These are phyloP conservation scores for Aureobasidium mangrovei DNA, from an alignment of 2,329 filamentous ascomycete species.

Conservation along the genomic window DNA sequence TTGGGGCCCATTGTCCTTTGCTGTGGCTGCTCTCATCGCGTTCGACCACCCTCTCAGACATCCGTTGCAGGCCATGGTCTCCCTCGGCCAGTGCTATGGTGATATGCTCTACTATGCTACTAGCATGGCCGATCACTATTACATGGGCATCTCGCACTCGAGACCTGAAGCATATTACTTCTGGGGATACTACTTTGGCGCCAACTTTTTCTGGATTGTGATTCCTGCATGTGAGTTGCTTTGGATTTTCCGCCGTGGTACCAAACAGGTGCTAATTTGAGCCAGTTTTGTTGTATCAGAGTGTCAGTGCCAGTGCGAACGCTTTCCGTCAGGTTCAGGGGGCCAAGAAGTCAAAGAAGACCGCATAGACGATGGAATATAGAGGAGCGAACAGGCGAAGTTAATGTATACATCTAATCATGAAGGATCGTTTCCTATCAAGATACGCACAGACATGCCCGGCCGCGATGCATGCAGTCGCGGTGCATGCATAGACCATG, in stretches of 20 bases:
- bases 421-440: neutral
- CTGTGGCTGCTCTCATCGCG: conserved; percentile 47
- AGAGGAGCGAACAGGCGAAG: neutral
- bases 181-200: conserved; percentile 57
- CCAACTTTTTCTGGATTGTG: conserved; percentile 60
- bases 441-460: neutral
- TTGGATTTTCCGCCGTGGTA: neutral
- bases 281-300: conserved; percentile 31
- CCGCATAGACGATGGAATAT: neutral
- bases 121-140: conserved; percentile 51
- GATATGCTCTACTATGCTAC: conserved; percentile 57
- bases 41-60: conserved; percentile 48
- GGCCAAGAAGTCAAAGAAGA: conserved; percentile 20
- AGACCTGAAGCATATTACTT: conserved; percentile 56
- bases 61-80: conserved; percentile 52
- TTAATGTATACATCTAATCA: neutral
- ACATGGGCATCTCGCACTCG: conserved; percentile 46
- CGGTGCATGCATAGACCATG: neutral
- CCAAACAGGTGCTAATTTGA: neutral
- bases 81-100: conserved; percentile 55
- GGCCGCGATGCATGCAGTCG: neutral
- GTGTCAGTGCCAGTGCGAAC: conserved; percentile 27
- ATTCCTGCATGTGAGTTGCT: conserved; percentile 46
- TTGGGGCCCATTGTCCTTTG: conserved; percentile 55
- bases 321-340: conserved; percentile 30